Evolutionary conservation across 2,329 filamentous ascomycete species (phyloP), one percentile per base, ranked within the genome.

Genomic region (Paraphaeosphaeria sporulosa): DNA sequence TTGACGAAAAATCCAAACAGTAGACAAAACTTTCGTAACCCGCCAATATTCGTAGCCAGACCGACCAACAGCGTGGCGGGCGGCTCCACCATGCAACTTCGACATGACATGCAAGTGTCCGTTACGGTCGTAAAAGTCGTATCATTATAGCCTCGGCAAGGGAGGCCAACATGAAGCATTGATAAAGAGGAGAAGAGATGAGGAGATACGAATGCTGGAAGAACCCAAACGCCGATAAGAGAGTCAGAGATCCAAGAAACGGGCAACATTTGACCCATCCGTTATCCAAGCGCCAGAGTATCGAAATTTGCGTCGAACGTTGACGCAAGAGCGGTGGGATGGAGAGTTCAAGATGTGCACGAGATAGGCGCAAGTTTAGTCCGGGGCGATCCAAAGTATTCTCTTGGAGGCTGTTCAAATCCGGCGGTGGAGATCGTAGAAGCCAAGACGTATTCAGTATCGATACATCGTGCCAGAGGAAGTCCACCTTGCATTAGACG

Each of bases 91-190:
- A 57, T 57, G 47, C 55, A 57, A 32, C 30, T 32, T 32, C 30
- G 30, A 32, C 8, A 32, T 32, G 30, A 32, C 30, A 32, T 32
- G 30, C 30, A 57, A 57, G 30, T 55, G 27, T 25, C 43, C 53
- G 53, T 58, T 46, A 48, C 48, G 56, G 56, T 58, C 56, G 30
- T 58, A 19, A 50, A 43, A 15, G 48, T 58, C 56, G 48, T 52
- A 40, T 58, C 56, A 53, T 58, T 53, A 57, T 34, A 47, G 40
- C 52, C 30, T 19, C 30, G 34, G 25, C 4, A 4, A 34, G 38
- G 27, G 32, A 21, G 25, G 51, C 44, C 21, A 42, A n/a, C 46
- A 40, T 25, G 55, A 27, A 38, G 55, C 10, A 36, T 50, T 50
- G 54, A 32, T 48, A 40, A 38, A 27, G 23, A n/a, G 40, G 40